These are phyloP conservation scores for Chrysochromulina tobinii DNA, from an alignment of 78 protist genomes.

Conservation along the genomic window DNA sequence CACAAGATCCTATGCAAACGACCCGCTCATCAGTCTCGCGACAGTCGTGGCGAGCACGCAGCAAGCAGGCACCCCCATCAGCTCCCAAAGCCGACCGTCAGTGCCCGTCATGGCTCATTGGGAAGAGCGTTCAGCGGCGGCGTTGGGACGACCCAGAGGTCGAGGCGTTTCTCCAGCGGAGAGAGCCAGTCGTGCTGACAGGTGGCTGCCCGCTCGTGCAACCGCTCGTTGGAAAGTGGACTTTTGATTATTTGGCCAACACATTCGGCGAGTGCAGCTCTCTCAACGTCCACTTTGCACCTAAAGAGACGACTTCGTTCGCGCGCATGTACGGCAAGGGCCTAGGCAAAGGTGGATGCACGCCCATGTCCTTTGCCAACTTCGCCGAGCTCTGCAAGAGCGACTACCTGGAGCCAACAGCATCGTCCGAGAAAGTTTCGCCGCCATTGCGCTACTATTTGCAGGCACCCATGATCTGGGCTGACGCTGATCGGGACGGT, in stretches of 20 bases:
- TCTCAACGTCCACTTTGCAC: neutral
- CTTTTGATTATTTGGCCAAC: neutral
- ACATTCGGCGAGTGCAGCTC: neutral
- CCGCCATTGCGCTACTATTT: neutral
- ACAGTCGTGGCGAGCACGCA: too few relatives aligned
- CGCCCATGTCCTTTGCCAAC: neutral
- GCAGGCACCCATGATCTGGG: neutral
- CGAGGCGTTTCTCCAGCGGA: neutral
- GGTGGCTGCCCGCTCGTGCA: neutral
- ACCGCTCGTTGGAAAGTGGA: neutral
- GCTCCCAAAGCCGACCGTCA: too few relatives aligned
- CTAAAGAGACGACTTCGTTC: neutral
- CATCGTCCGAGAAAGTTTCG: too few relatives aligned
- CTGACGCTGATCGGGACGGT: neutral
- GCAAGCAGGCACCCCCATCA: too few relatives aligned
- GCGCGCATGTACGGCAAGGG: slow-evolving; percentile 10
- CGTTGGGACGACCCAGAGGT: neutral
- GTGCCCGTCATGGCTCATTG: neutral
- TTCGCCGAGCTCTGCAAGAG: neutral
- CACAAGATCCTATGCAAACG: too few relatives aligned
- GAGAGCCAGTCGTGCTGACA: neutral
- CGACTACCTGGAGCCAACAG: neutral
- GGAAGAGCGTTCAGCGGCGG: neutral
- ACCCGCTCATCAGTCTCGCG: too few relatives aligned
- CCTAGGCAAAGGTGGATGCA: neutral